A percentile compares a stretch with the other conserved stretches of the same genome.
phyloP scores from a whole-genome alignment of 1,284 basidiomycete genomes.

The Ceraceosorus guamensis region DNA sequence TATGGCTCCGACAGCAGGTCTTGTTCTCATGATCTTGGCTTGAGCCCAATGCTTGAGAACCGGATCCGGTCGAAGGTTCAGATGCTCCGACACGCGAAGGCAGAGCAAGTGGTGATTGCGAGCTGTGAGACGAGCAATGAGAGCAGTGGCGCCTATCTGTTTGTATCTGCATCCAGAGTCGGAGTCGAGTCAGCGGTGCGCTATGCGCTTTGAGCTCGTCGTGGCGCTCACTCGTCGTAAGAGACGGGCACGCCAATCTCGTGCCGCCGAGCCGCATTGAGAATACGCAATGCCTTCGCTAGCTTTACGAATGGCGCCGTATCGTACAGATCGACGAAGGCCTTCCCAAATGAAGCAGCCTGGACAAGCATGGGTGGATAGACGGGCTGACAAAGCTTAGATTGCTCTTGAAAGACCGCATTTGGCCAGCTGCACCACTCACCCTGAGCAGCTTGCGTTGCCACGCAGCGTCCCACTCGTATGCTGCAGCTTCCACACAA shows the following conservation, averaged over 20 bases:
- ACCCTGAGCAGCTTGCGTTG: conserved; percentile 71
- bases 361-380: neutral
- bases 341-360: conserved; percentile 87
- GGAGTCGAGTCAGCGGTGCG: neutral
- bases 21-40: conserved; percentile 73
- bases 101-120: conserved; percentile 86
- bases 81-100: conserved; percentile 77
- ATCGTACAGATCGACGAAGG: conserved; percentile 86
- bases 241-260: conserved; percentile 90
- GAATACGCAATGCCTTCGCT: conserved; percentile 84
- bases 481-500: conserved; percentile 85
- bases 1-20: conserved; percentile 31
- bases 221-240: conserved; percentile 66
- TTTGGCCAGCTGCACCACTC: neutral
- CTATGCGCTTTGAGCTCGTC: conserved; percentile 2
- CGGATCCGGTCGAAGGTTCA: conserved; percentile 72
- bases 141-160: conserved; percentile 47
- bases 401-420: neutral
- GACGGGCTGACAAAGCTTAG: neutral
- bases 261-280: conserved; percentile 83
- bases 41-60: conserved; percentile 95
- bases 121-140: conserved; percentile 74
- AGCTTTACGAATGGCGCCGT: conserved; percentile 82
- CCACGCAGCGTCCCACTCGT: conserved; percentile 83
- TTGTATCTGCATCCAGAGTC: neutral